Evolutionary conservation across 2,329 filamentous ascomycete genomes (phyloP).

Genomic region (Nectriaceae sp.): DNA sequence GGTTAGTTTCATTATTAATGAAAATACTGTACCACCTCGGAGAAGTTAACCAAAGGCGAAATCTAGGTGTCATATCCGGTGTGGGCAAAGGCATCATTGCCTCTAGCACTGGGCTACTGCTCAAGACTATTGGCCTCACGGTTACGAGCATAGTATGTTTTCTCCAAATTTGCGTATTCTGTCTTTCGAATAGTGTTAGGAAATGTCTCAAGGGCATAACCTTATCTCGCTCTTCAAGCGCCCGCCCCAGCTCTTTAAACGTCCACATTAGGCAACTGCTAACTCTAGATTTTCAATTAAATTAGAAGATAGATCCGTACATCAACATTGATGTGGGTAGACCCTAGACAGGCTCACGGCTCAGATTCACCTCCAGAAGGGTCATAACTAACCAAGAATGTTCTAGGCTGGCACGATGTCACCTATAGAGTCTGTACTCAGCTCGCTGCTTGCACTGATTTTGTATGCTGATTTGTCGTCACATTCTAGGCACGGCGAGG

Average conservation of each 20-base stretch:
- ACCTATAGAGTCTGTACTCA: constrained; percentile 33
- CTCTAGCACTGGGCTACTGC: constrained; percentile 61
- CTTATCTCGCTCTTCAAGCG: too few species aligned
- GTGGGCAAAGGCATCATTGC: constrained; percentile 47
- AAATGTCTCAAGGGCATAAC: background rate
- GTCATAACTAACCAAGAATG: background rate
- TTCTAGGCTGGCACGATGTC: constrained; percentile 19
- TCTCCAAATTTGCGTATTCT: background rate
- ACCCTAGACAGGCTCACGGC: background rate
- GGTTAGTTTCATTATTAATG: constrained; percentile 45
- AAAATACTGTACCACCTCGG: constrained; percentile 30
- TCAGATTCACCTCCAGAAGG: background rate
- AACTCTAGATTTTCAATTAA: background rate
- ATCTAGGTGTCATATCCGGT: constrained; percentile 43
- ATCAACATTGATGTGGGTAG: constrained; percentile 41
- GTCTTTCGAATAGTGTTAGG: constrained; percentile 3
- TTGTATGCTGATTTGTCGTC: constrained; percentile 9
- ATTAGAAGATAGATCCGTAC: constrained; percentile 50
- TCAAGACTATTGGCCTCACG: constrained; percentile 80
- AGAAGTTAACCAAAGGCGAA: background rate
- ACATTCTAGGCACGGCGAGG: constrained; percentile 78
- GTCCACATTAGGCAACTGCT: constrained; percentile 34
- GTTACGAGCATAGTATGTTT: constrained; percentile 46
- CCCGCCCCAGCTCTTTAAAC: constrained; percentile 5
- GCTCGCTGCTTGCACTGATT: background rate